phyloP scores from a whole-genome alignment of 2,329 filamentous ascomycete genomes.

The Fonsecaea multimorphosa region DNA sequence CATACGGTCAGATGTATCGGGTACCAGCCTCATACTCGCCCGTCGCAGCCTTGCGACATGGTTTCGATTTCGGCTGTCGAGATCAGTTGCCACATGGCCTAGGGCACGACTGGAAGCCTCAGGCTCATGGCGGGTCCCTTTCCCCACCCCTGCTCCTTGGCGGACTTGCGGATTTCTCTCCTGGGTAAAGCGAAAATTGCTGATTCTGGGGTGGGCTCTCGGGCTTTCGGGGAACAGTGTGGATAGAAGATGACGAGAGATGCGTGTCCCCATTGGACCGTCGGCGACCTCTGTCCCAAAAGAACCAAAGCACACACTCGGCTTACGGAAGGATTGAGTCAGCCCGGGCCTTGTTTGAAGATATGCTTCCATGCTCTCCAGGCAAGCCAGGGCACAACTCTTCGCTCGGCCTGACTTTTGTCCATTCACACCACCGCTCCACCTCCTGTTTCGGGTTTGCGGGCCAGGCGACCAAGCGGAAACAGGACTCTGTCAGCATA shows the following conservation, averaged over 20 bases:
- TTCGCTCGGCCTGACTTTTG: slow-evolving; percentile 4
- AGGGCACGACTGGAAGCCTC: slow-evolving; percentile 17
- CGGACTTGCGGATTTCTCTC: not conserved
- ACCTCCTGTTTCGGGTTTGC: slow-evolving; percentile 9
- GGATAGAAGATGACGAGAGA: slow-evolving; percentile 6
- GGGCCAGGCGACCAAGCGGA: slow-evolving; percentile 11
- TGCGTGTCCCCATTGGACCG: slow-evolving; percentile 7
- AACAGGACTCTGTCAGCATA: slow-evolving; percentile 12
- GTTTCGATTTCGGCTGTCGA: slow-evolving; percentile 14
- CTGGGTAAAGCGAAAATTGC: slow-evolving; percentile 7
- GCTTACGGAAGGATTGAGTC: slow-evolving; percentile 31
- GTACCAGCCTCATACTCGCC: slow-evolving; percentile 4
- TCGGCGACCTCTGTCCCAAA: slow-evolving; percentile 5
- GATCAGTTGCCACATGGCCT: slow-evolving; percentile 21
- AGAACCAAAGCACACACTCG: not conserved
- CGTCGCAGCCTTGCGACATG: slow-evolving; percentile 13
- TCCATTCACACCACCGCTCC: slow-evolving; percentile 7
- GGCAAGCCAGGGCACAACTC: too few relatives aligned
- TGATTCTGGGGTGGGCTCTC: not conserved
- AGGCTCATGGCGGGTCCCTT: not conserved
- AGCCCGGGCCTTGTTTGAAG: slow-evolving; percentile 3
- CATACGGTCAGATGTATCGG: not conserved
- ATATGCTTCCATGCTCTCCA: slow-evolving; percentile 1
- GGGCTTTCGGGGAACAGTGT: slow-evolving; percentile 19
- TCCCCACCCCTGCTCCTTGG: slow-evolving; percentile 4